These are phyloP conservation scores for Scedosporium aurantiacum DNA, from an alignment of 2,329 filamentous ascomycete species.

Conservation along the genomic window DNA sequence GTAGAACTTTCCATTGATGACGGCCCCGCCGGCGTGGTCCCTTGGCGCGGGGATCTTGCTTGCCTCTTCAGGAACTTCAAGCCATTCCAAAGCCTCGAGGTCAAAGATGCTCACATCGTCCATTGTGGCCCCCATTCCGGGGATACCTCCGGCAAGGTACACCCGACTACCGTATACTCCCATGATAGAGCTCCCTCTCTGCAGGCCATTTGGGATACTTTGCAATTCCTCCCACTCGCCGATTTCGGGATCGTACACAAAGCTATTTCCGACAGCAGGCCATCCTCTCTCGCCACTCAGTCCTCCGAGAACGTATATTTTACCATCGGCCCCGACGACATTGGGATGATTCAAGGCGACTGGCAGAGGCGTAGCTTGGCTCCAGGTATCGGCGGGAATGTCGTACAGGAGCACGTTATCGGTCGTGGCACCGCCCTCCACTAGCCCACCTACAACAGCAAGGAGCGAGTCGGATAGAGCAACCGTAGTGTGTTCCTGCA, in stretches of 20 bases:
- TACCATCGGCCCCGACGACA: slow-evolving; percentile 21
- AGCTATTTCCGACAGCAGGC: slow-evolving; percentile 15
- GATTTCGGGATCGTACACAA: slow-evolving; percentile 16
- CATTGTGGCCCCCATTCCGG: slow-evolving; percentile 16
- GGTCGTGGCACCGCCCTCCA: slow-evolving; percentile 14
- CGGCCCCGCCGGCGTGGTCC: slow-evolving; percentile 21
- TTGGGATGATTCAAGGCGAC: slow-evolving; percentile 25
- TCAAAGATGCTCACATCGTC: slow-evolving; percentile 21
- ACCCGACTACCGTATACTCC: slow-evolving; percentile 19
- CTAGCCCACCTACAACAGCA: slow-evolving; percentile 17
- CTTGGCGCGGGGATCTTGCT: slow-evolving; percentile 20
- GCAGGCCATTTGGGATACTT: slow-evolving; percentile 17
- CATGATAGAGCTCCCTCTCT: slow-evolving; percentile 21
- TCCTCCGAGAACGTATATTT: slow-evolving; percentile 28
- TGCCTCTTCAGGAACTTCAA: slow-evolving; percentile 15
- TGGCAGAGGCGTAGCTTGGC: slow-evolving; percentile 16
- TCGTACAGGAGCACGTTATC: slow-evolving; percentile 20
- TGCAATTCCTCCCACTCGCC: slow-evolving; percentile 16
- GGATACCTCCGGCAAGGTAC: slow-evolving; percentile 27
- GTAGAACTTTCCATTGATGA: slow-evolving; percentile 22
- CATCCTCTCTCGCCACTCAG: slow-evolving; percentile 18
- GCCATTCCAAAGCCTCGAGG: slow-evolving; percentile 16
- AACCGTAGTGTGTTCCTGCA: slow-evolving; percentile 18
- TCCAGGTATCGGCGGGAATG: slow-evolving; percentile 19
- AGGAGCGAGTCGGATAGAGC: slow-evolving; percentile 14